A percentile compares a stretch with the other conserved stretches of the same genome.
Evolutionary conservation across 1,139 yeast species (phyloP).

Genomic region (Candida dubliniensis): DNA sequence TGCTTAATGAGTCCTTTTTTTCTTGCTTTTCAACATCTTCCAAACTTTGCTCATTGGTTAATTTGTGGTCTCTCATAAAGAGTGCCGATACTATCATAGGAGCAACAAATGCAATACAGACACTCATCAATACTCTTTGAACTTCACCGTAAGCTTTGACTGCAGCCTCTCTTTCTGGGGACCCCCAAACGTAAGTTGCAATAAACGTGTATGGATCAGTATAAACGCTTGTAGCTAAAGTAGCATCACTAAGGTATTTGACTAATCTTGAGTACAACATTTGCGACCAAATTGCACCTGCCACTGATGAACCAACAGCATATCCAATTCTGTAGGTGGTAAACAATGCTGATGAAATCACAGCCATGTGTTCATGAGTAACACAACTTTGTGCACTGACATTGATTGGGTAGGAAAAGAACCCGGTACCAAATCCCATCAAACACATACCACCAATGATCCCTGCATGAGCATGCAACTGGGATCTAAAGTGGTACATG

Average conservation of each 20-base stretch:
- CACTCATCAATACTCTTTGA: conserved; percentile 33
- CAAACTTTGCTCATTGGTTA: conserved; percentile 26
- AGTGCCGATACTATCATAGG: conserved; percentile 32
- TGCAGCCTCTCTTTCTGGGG: conserved; percentile 31
- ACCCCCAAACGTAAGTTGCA: conserved; percentile 30
- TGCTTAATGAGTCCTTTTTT: conserved; percentile 10
- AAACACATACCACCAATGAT: conserved; percentile 35
- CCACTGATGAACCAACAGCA: conserved; percentile 36
- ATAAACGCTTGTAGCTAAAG: conserved; percentile 30
- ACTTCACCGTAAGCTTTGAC: conserved; percentile 34
- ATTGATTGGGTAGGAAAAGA: conserved; percentile 36
- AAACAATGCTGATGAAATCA: conserved; percentile 32
- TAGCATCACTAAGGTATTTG: conserved; percentile 20
- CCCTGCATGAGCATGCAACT: conserved; percentile 29
- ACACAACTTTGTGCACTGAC: conserved; percentile 36
- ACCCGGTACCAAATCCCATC: conserved; percentile 39
- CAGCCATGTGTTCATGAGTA: conserved; percentile 41
- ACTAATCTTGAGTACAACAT: conserved; percentile 20
- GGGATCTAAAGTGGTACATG: conserved; percentile 34
- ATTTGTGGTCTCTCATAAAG: conserved; percentile 35
- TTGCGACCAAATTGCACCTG: conserved; percentile 44
- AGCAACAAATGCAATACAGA: conserved; percentile 33
- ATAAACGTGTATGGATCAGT: conserved; percentile 29
- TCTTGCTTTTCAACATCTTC: conserved; percentile 13
- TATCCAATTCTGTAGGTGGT: conserved; percentile 37